Conservation (phyloP, 352 stramenopile genomes). For the Pythium pyrilobum region DNA sequence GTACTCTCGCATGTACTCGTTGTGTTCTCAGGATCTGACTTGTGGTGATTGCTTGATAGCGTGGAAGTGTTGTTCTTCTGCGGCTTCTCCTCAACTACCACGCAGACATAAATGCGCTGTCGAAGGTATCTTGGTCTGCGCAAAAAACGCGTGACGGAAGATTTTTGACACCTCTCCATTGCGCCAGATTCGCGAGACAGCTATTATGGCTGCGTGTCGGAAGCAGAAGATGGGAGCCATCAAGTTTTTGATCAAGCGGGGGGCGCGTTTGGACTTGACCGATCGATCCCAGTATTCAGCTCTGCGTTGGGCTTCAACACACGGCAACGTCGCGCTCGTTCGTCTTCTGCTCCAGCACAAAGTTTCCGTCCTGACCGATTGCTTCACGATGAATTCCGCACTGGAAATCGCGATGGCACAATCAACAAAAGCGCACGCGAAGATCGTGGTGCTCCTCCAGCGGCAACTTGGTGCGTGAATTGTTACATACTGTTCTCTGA, state of each 20-base stretch:
- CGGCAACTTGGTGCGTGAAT: constrained; percentile 30
- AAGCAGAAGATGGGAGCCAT: constrained; percentile 33
- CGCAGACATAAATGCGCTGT: constrained; percentile 47
- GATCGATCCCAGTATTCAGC: constrained; percentile 42
- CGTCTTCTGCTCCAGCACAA: constrained; percentile 33
- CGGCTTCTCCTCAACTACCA: constrained; percentile 50
- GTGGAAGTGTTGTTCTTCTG: constrained; percentile 40
- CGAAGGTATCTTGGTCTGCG: constrained; percentile 20
- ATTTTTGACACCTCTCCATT: too few species aligned
- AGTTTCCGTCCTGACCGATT: constrained; percentile 38
- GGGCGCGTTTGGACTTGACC: constrained; percentile 32
- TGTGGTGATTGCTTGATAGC: constrained; percentile 9
- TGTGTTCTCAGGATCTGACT: neutral
- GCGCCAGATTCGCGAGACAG: constrained; percentile 48
- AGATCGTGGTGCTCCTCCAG: constrained; percentile 38
- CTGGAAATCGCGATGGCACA: constrained; percentile 34
- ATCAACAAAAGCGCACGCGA: constrained; percentile 26
- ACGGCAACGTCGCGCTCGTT: constrained; percentile 30
- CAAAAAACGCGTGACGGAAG: neutral
- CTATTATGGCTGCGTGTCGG: constrained; percentile 42
- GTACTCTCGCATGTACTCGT: neutral
- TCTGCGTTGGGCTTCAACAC: constrained; percentile 41
- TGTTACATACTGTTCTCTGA: neutral
- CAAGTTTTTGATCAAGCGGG: constrained; percentile 38
- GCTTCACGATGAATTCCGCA: constrained; percentile 39